These are phyloP conservation scores for Camellia granthamiana DNA, from an alignment of 148 eudicot species.

Conservation along the genomic window DNA sequence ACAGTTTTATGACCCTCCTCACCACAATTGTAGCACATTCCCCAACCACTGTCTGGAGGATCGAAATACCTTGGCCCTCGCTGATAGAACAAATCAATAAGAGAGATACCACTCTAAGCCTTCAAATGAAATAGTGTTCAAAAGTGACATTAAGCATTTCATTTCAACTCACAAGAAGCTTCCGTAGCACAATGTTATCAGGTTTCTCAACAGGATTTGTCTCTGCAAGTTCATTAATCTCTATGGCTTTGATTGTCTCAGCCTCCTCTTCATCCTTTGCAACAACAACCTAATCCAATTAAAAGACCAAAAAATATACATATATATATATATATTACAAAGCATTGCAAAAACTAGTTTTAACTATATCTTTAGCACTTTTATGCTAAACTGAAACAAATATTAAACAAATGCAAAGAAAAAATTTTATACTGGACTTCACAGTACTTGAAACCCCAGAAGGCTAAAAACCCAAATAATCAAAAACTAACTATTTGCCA, in stretches of 20 bases:
- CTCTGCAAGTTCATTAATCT: slow-evolving; percentile 30
- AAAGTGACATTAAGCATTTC: slow-evolving; percentile 33
- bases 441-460: neutral
- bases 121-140: slow-evolving; percentile 15
- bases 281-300: slow-evolving; percentile 34
- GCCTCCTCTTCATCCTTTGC: slow-evolving; percentile 33
- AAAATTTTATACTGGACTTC: neutral
- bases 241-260: slow-evolving; percentile 27
- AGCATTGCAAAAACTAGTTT: neutral
- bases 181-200: slow-evolving; percentile 64
- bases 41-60: slow-evolving; percentile 91
- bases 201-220: slow-evolving; percentile 38
- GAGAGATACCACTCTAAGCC: slow-evolving; percentile 40
- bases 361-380: neutral
- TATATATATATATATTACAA: too few species aligned
- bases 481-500: too few species aligned
- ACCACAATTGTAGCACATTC: slow-evolving; percentile 94
- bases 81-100: slow-evolving; percentile 54
- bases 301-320: neutral
- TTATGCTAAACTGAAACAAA: neutral
- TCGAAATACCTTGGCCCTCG: slow-evolving; percentile 98
- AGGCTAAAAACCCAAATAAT: neutral
- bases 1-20: slow-evolving; percentile 75
- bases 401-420: neutral
- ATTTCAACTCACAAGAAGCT: slow-evolving; percentile 93